Evolutionary conservation across 2,329 filamentous ascomycete species (phyloP), one percentile per base, ranked within the genome.

Genomic region (Geosmithia flava): DNA sequence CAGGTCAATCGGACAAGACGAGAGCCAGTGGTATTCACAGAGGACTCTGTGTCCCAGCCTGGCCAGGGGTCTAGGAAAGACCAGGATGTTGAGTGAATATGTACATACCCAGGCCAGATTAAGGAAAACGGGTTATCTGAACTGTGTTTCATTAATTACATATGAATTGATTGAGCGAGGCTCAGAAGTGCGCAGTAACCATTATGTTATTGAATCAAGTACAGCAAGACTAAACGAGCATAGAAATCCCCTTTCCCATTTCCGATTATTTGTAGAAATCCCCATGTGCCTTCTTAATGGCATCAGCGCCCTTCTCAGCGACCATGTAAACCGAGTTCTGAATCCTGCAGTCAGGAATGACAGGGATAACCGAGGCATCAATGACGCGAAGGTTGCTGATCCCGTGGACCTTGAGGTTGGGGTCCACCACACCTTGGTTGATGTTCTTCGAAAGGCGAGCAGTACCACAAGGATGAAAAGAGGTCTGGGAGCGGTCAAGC

Each of bases 321-420:
- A 80, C 57, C 70, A 75, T 76, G 53, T 81, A 82, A 2, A 81
- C 76, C 2, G 72, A 68, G 49, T 77, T 79, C 57, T 81, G 76
- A 45, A 79, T 79, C 1, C 76, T 69, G n/a, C 63, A 76, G 67
- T 68, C 76, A 50, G 57, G 75, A 59, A 69, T 76, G 58, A 78
- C 66, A 0, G 76, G 76, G 13, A 80, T 72, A 20, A 78, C 59
- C 0, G 71, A 76, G 0, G 76, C 75, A 56, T 81, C 76, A 33
- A 73, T 69, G 11, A 80, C 67, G 8, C 76, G 68, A 2, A 80
- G 65, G 20, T 68, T 70, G 47, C 70, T 67, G 45, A 79, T 60
- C 0, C 76, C 76, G 50, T 75, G 69, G 3, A 81, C 75, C 48
- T 66, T 68, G 1, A 80, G 68, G 48, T 60, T 59, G 15, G 63